phyloP scores from a whole-genome alignment of 306 rosid genomes.

The Prunus davidiana region DNA sequence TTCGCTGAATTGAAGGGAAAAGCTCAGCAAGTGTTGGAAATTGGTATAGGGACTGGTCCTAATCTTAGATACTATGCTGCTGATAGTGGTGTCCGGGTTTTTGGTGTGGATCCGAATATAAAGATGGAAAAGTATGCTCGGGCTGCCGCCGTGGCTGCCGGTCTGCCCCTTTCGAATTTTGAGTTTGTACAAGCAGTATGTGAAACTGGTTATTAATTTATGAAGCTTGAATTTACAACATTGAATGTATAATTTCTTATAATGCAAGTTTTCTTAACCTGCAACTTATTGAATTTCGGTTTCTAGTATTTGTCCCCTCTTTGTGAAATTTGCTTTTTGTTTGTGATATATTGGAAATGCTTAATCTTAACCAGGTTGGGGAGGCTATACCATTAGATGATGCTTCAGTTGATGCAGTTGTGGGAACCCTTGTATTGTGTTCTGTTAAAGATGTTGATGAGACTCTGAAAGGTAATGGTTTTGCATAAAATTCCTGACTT shows the following conservation, averaged over 20 bases:
- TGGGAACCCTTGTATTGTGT: constrained; percentile 90
- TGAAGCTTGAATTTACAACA: neutral
- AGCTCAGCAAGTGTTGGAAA: constrained; percentile 66
- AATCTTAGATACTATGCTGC: constrained; percentile 65
- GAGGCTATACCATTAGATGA: constrained; percentile 80
- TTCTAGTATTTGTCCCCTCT: neutral
- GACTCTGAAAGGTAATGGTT: constrained; percentile 62
- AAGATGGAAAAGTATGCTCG: constrained; percentile 87
- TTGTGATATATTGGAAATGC: constrained; percentile 14
- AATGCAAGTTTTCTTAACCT: neutral
- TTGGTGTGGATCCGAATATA: constrained; percentile 75
- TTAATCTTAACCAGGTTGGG: constrained; percentile 55
- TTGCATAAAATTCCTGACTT: constrained; percentile 3
- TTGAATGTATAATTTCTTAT: neutral
- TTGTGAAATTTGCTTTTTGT: neutral
- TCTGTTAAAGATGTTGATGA: constrained; percentile 73
- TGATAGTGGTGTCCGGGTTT: constrained; percentile 45
- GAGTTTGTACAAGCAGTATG: constrained; percentile 78
- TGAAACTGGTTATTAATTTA: neutral
- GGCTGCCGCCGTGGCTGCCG: constrained; percentile 53
- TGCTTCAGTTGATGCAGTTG: constrained; percentile 93
- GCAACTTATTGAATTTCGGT: neutral
- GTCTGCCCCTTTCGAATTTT: constrained; percentile 58
- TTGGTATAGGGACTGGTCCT: constrained; percentile 89
- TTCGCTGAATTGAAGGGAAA: constrained; percentile 65